These are phyloP conservation scores for Cadophora sp. DNA, from an alignment of 2,329 filamentous ascomycete genomes.

Conservation along the genomic window DNA sequence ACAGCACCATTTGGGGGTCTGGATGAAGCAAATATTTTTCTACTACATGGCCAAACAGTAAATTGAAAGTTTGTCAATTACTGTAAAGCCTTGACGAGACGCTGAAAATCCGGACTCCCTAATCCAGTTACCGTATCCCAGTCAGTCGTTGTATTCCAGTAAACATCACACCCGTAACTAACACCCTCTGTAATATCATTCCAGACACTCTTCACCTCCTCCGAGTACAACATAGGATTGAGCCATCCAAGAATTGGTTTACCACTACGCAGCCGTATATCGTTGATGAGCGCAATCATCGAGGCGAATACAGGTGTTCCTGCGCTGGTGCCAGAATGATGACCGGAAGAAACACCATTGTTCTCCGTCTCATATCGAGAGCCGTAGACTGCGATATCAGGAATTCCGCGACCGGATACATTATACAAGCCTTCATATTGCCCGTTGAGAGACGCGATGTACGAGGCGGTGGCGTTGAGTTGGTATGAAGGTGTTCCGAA, in stretches of 20 bases:
- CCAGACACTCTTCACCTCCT: conserved; percentile 14
- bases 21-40: not conserved
- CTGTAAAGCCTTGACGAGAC: conserved; percentile 1
- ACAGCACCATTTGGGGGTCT: not conserved
- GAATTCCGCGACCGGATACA: conserved; percentile 55
- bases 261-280: conserved; percentile 22
- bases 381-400: conserved; percentile 49
- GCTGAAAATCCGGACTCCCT: conserved; percentile 40
- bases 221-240: conserved; percentile 59
- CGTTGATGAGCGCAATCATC: conserved; percentile 50
- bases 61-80: not conserved
- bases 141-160: conserved; percentile 48
- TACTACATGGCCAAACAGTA: too few species aligned
- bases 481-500: conserved; percentile 29
- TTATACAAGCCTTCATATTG: conserved; percentile 40
- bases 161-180: conserved; percentile 33
- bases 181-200: conserved; percentile 50
- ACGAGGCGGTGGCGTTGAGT: conserved; percentile 14
- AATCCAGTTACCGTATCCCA: conserved; percentile 54
- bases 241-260: conserved; percentile 27
- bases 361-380: conserved; percentile 24
- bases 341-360: conserved; percentile 5
- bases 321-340: conserved; percentile 37
- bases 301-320: conserved; percentile 63
- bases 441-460: conserved; percentile 19